Conservation (phyloP, 1,284 basidiomycete species). For the Chalciporus sp. region DNA sequence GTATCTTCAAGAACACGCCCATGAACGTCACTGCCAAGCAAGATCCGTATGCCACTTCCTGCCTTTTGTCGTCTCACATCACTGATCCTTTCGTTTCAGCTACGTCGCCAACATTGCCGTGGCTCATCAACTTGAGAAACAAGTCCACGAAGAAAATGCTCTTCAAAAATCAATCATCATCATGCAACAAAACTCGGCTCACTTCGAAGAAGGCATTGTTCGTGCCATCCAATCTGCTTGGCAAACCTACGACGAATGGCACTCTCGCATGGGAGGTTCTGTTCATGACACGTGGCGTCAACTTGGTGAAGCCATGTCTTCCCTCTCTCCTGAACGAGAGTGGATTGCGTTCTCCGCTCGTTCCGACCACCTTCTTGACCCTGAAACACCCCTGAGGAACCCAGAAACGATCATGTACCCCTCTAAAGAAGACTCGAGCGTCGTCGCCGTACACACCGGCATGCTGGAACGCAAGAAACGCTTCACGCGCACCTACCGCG, state of each 20-base stretch:
- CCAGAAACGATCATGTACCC: constrained; percentile 86
- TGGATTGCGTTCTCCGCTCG: constrained; percentile 97
- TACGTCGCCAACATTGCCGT: constrained; percentile 82
- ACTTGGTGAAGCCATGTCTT: constrained; percentile 80
- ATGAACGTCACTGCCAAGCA: constrained; percentile 82
- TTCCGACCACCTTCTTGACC: constrained; percentile 95
- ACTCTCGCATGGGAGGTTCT: constrained; percentile 79
- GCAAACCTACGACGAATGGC: constrained; percentile 98
- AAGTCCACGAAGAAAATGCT: constrained; percentile 97
- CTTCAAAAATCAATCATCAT: constrained; percentile 99
- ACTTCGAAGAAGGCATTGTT: constrained; percentile 97
- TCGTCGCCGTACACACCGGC: constrained; percentile 88
- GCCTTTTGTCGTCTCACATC: not conserved
- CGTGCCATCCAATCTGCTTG: constrained; percentile 95
- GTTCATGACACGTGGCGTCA: constrained; percentile 83
- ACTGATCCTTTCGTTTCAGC: constrained; percentile 31
- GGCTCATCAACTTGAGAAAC: constrained; percentile 85
- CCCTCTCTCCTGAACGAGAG: constrained; percentile 89
- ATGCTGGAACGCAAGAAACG: constrained; percentile 96
- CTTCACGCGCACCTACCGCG: constrained; percentile 89
- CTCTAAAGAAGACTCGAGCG: constrained; percentile 90
- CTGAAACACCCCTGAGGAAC: constrained; percentile 90
- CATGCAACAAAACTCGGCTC: constrained; percentile 97
- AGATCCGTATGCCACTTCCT: constrained; percentile 74
- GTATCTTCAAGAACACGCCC: constrained; percentile 94